Percentiles rank a stretch among this genome's conserved stretches.
phyloP scores from a whole-genome alignment of 2,329 filamentous ascomycete genomes.

The Verticillium klebahnii region DNA sequence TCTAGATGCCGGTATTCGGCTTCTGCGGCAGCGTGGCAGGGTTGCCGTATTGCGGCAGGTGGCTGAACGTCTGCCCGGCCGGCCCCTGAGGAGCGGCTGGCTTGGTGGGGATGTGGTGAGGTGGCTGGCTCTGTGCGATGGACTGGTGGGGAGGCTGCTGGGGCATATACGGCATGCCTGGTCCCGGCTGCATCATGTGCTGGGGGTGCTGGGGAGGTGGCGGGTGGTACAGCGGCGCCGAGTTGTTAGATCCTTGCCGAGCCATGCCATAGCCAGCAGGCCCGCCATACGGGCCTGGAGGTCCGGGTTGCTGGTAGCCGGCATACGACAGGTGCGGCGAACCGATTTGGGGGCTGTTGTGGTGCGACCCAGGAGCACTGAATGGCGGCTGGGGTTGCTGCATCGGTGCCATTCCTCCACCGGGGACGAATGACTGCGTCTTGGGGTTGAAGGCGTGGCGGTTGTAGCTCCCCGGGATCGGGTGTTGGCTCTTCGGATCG shows the following conservation, averaged over 20 bases:
- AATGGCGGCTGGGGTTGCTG: constrained; percentile 44
- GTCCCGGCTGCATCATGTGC: constrained; percentile 25
- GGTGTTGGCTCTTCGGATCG: constrained; percentile 72
- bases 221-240: constrained; percentile 45
- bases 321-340: constrained; percentile 46
- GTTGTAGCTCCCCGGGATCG: constrained; percentile 78
- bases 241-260: constrained; percentile 51
- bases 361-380: constrained; percentile 42
- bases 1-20: constrained; percentile 44
- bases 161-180: constrained; percentile 30
- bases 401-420: constrained; percentile 40
- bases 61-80: constrained; percentile 40
- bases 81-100: constrained; percentile 37
- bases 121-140: constrained; percentile 28
- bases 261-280: constrained; percentile 48
- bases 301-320: constrained; percentile 40
- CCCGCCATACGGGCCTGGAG: constrained; percentile 40
- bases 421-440: constrained; percentile 85
- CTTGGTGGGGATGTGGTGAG: constrained; percentile 43
- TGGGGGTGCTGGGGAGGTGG: constrained; percentile 24
- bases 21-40: constrained; percentile 57
- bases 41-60: constrained; percentile 55
- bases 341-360: constrained; percentile 49
- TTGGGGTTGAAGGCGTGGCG: constrained; percentile 90
- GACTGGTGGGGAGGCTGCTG: constrained; percentile 22